Conservation (phyloP, 129 eudicot species). For the Flaveria trinervia region DNA sequence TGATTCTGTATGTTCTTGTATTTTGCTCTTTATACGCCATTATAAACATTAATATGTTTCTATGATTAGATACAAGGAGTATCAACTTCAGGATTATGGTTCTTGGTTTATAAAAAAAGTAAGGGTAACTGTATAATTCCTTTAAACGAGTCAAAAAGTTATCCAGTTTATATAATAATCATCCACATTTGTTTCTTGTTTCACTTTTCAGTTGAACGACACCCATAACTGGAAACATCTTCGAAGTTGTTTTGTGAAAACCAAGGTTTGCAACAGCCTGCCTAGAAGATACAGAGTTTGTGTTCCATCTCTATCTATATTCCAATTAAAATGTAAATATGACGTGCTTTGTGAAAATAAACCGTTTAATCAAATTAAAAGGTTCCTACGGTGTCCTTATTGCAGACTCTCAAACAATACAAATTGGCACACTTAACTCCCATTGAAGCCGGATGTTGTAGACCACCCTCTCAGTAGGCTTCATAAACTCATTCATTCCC, state of each 20-base stretch:
- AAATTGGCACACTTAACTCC: slow-evolving; percentile 70
- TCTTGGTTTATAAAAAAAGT: slow-evolving; percentile 86
- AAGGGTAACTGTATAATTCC: slow-evolving; percentile 16
- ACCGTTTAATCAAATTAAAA: slow-evolving; percentile 12
- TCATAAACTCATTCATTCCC: not conserved
- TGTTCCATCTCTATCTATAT: slow-evolving; percentile 6
- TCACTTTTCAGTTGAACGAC: slow-evolving; percentile 67
- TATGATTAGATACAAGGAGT: slow-evolving; percentile 80
- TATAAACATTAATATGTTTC: slow-evolving; percentile 20
- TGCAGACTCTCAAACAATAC: slow-evolving; percentile 72
- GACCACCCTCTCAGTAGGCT: slow-evolving; percentile 89
- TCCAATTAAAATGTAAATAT: not conserved
- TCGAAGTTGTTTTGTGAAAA: slow-evolving; percentile 78
- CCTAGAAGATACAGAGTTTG: slow-evolving; percentile 71
- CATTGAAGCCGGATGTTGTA: slow-evolving; percentile 90
- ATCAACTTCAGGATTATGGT: slow-evolving; percentile 90
- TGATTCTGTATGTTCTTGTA: not conserved
- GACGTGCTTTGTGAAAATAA: not conserved
- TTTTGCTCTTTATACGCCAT: not conserved
- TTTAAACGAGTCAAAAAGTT: not conserved
- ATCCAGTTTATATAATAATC: slow-evolving; percentile 5
- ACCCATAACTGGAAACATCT: slow-evolving; percentile 76
- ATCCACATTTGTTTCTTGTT: slow-evolving; percentile 16
- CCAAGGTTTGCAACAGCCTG: slow-evolving; percentile 65
- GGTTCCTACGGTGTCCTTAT: slow-evolving; percentile 15